These are phyloP conservation scores for Solanum virginianum DNA, from an alignment of 257 asterid species.

Conservation along the genomic window DNA sequence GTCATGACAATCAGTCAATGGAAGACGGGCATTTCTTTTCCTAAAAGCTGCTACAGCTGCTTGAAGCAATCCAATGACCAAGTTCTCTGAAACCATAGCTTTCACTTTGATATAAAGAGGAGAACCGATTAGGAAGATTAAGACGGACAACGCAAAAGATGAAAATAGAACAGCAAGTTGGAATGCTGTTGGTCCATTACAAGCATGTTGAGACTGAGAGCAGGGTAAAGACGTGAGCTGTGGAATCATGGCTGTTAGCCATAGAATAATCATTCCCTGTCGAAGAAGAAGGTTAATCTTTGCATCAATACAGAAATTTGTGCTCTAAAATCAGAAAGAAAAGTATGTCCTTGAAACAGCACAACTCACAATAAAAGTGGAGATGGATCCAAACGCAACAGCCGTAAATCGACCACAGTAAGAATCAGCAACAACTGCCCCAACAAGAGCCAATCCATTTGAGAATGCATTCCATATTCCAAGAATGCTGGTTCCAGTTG, in stretches of 20 bases:
- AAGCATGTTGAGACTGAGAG: neutral
- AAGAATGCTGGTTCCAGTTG: neutral
- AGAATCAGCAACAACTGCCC: conserved; percentile 8
- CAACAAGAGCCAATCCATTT: conserved; percentile 1
- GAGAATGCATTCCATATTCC: conserved; percentile 8
- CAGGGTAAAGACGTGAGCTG: neutral
- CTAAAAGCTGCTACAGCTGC: conserved; percentile 8
- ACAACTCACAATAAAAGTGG: conserved; percentile 3
- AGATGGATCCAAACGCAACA: neutral
- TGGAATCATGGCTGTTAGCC: conserved; percentile 6
- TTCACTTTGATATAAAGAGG: conserved; percentile 1
- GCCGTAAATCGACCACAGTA: conserved; percentile 1
- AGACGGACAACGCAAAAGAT: conserved; percentile 3
- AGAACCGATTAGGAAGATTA: conserved; percentile 1
- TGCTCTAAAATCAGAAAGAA: too few species aligned
- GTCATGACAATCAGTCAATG: neutral
- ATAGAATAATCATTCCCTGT: conserved; percentile 7
- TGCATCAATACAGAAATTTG: too few species aligned
- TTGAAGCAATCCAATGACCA: conserved; percentile 7
- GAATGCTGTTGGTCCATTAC: neutral
- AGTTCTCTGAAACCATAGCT: neutral
- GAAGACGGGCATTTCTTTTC: neutral
- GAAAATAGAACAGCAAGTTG: neutral
- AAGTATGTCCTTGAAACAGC: neutral
- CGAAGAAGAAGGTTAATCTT: neutral